Evolutionary conservation across 2,329 filamentous ascomycete species (phyloP), one percentile per base, ranked within the genome.

Genomic region (Fusarium sp.): DNA sequence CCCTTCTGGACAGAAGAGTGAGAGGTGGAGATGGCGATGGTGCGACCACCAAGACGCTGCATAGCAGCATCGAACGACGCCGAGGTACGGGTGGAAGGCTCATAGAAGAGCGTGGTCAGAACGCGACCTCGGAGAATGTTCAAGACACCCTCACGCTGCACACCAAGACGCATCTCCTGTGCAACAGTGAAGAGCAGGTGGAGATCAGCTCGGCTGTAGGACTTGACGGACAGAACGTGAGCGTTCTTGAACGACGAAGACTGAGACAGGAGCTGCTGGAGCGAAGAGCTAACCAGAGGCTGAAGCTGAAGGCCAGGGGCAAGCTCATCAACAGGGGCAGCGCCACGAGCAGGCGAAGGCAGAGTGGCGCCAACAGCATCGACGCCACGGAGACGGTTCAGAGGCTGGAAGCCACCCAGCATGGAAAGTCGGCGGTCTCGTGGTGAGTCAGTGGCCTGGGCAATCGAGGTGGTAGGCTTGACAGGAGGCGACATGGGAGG

Each of bases 61-160:
- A 99, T 99, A 44, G 96, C 96, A 60, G 95, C 93, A 78, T 99
- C 96, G 76, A 99, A 99, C 6, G 96, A 99, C 40, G 93, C 90
- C 14, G 95, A 98, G 7, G 96, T 99, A 57, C 96, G 89, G 4
- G 96, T 99, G 1, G 95, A 98, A 3, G 96, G 96, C 85, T 99
- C 96, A 81, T 94, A 99, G 87, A 99, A 99, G 84, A 99, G 90
- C 4, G 93, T 96, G 82, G 92, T 94, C 40, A 99, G 87, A 14
- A 99, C 89, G 47, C 92, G 90, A 29, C 94, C 94, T 75, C 92
- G 93, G 67, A 99, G 89, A 60, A 97, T 87, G 76, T 96, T 91
- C 53, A 99, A 86, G 30, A 96, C 92, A 64, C 96, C 96, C 76
- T 97, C 92, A 52, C 94, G 91, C 83, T 98, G 93, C 30, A 98